These are phyloP conservation scores for Penicillium griseofulvum DNA, from an alignment of 2,329 filamentous ascomycete species.

Conservation along the genomic window DNA sequence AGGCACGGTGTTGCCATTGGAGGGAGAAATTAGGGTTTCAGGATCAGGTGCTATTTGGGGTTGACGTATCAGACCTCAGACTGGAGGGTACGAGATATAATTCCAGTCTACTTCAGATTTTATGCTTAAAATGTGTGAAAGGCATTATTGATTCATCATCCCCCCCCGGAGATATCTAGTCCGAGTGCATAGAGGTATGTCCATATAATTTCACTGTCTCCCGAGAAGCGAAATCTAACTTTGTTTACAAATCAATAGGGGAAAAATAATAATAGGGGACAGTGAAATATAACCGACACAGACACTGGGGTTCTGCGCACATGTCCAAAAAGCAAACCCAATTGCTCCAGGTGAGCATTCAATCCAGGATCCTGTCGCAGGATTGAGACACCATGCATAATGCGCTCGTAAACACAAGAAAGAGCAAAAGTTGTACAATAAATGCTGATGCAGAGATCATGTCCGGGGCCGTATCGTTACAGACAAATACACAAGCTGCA, in stretches of 20 bases:
- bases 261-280: slow-evolving; percentile 13
- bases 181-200: slow-evolving; percentile 3
- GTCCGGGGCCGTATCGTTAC: slow-evolving; percentile 25
- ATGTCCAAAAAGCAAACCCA: slow-evolving; percentile 18
- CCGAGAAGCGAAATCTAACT: slow-evolving; percentile 29
- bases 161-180: slow-evolving; percentile 2
- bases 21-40: slow-evolving; percentile 2
- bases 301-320: not conserved
- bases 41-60: not conserved
- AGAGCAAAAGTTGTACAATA: slow-evolving; percentile 21
- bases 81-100: no score
- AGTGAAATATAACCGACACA: slow-evolving; percentile 12
- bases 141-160: slow-evolving; percentile 5
- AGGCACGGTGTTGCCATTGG: slow-evolving; percentile 12
- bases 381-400: slow-evolving; percentile 22
- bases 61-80: not conserved
- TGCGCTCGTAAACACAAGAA: slow-evolving; percentile 18
- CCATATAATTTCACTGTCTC: slow-evolving; percentile 8
- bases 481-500: slow-evolving; percentile 15
- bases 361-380: slow-evolving; percentile 25
- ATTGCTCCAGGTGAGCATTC: slow-evolving; percentile 22
- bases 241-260: slow-evolving; percentile 24
- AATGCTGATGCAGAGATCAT: slow-evolving; percentile 28
- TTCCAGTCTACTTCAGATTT: not conserved
- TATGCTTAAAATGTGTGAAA: not conserved